Base-by-base conservation (phyloP, 345 rosid genomes). In the Excoecaria agallocha region DNA sequence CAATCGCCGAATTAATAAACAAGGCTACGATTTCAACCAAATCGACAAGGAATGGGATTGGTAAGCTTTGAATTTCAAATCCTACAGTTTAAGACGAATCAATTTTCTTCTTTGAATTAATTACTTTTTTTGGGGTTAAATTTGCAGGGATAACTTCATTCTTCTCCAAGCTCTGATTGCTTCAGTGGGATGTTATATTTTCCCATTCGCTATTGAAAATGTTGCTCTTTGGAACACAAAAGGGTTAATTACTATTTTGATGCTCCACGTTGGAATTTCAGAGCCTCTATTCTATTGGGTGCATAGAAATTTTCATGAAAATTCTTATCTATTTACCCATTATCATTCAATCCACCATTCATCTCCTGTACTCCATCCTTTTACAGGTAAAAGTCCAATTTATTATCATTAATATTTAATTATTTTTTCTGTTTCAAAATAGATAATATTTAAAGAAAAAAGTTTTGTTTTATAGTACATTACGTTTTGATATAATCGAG, bases 41-140 rank as follows among this genome's bases (percentile, higher is more conserved):
- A 90, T 93, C 48, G 99, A 95, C 81, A 82, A 69, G 25, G 99
- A 95, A 77, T 95, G 98, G 98, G 83, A 93, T 84, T 95, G 99
- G 99, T 92, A 85, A 57, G 12, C 56, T n/a, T n/a, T n/a, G n/a
- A n/a, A n/a, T n/a, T n/a, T n/a, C n/a, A n/a, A n/a, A n/a, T n/a
- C n/a, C n/a, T n/a, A n/a, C n/a, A n/a, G n/a, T n/a, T n/a, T n/a
- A n/a, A n/a, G n/a, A n/a, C n/a, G n/a, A n/a, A n/a, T n/a, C n/a
- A n/a, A n/a, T n/a, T 30, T 30, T 2, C 2, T 30, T 30, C 30
- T 30, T 30, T 30, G 30, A 30, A 30, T 30, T n/a, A n/a, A n/a
- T n/a, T n/a, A n/a, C n/a, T 30, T 30, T 30, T 30, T 30, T 30
- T 30, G 52, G 11, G 8, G 3, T 41, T 76, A 17, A 12, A 45